A percentile compares a stretch with the other conserved stretches of the same genome.
Conservation (phyloP, 768 basidiomycete species). For the Pleurotus salmoneostramineus region DNA sequence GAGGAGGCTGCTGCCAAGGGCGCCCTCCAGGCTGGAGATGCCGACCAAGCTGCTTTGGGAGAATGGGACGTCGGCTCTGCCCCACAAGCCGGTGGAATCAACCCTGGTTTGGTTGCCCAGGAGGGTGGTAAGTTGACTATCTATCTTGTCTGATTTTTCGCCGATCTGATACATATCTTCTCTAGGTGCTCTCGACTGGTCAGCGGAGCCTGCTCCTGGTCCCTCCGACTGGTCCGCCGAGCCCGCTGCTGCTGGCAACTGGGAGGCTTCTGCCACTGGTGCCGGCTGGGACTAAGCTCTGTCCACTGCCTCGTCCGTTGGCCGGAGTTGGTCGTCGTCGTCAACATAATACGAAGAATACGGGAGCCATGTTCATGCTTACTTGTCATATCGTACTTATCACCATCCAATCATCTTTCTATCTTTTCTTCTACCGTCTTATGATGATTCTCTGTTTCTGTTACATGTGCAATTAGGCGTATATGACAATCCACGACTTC, state of each 20-base stretch:
- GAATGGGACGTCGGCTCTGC: conserved; percentile 80
- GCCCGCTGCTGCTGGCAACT: conserved; percentile 48
- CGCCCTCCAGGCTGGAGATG: conserved; percentile 49
- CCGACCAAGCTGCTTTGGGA: conserved; percentile 41
- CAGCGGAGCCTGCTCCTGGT: conserved; percentile 56
- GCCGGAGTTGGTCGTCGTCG: too few relatives aligned
- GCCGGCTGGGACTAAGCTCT: conserved; percentile 29
- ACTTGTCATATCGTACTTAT: too few relatives aligned
- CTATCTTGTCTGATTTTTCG: not conserved
- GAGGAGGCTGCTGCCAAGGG: conserved; percentile 89
- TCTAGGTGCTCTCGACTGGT: conserved; percentile 79
- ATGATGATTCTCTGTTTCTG: too few relatives aligned
- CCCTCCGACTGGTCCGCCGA: conserved; percentile 88
- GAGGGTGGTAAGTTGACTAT: conserved; percentile 42
- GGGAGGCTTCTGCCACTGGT: conserved; percentile 35
- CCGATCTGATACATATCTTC: conserved; percentile 9
- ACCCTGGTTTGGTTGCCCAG: conserved; percentile 68
- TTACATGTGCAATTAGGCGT: too few relatives aligned
- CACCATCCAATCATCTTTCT: too few relatives aligned
- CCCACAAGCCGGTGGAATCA: conserved; percentile 66
- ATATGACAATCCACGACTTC: too few relatives aligned
- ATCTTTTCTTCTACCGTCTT: too few relatives aligned
- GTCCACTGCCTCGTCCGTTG: too few relatives aligned
- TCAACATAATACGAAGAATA: too few relatives aligned
- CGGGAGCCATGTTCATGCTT: too few relatives aligned